Evolutionary conservation across 345 rosid species (phyloP), one percentile per base, ranked within the genome.

Genomic region (Eucalyptus cloeziana): DNA sequence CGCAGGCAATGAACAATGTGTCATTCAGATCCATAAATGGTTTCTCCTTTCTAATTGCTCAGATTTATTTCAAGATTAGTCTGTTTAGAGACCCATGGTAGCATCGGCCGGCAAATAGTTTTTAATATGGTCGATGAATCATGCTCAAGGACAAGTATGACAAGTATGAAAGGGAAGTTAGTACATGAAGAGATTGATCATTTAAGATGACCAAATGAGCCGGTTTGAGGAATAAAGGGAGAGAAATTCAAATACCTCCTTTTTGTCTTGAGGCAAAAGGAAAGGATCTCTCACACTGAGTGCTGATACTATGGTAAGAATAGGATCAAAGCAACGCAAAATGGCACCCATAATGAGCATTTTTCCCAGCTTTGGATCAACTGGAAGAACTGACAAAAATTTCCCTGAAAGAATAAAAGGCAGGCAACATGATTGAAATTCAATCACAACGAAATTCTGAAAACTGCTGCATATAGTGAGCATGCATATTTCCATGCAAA

Each of bases 311-410:
- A 97, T 91, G 45, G 99, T 98, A 64, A 98, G 92, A 88, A 97
- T 89, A 25, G 99, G 99, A 91, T 97, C 99, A 94, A 97, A 98
- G 93, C 99, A 98, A 69, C 91, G 94, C 89, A 98, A 98, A 91
- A 96, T 94, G 87, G 99, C 96, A 90, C 99, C 99, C 99, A 98
- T 96, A 86, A 98, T 92, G 58, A 98, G 96, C 99, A 98, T 97
- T 94, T 98, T 98, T 92, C 99, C 99, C 45, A 98, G 96, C 95
- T 98, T 98, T 62, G 99, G 99, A 95, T 98, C 99, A 81, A 98
- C 99, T 4, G 99, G 99, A 86, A 98, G 98, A 91, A 95, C 93
- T 11, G 99, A 95, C 90, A 98, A 93, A 90, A 91, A 94, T 89
- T 94, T 96, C 87, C 99, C 99, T 98, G 93, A 67, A 88, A 58